These are phyloP conservation scores for Trichoderma gamsii DNA, from an alignment of 495 filamentous ascomycete genomes.

Conservation along the genomic window DNA sequence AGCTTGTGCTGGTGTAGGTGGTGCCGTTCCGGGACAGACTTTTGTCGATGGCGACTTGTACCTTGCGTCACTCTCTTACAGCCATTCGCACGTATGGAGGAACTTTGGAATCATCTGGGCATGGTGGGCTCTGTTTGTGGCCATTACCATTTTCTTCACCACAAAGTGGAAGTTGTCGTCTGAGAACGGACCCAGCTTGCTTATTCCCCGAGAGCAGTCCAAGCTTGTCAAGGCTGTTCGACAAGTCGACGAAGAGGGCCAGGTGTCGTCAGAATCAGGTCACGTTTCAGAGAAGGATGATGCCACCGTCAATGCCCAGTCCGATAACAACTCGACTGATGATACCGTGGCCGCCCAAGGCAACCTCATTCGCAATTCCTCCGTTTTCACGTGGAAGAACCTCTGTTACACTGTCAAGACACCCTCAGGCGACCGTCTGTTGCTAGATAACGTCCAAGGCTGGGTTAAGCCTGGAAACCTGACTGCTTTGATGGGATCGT, in stretches of 20 bases:
- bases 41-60: conserved; percentile 58
- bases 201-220: conserved; percentile 57
- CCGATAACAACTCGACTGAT: background rate
- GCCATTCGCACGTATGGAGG: conserved; percentile 63
- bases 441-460: conserved; percentile 63
- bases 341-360: conserved; percentile 41
- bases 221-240: conserved; percentile 50
- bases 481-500: conserved; percentile 77
- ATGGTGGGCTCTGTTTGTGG: conserved; percentile 55
- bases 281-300: conserved; percentile 9
- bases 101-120: conserved; percentile 63
- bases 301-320: background rate
- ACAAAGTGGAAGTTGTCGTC: conserved; percentile 32
- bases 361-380: conserved; percentile 54
- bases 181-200: conserved; percentile 52
- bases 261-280: background rate
- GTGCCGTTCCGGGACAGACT: conserved; percentile 43
- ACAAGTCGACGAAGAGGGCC: conserved; percentile 27
- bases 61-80: conserved; percentile 54
- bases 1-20: conserved; percentile 51
- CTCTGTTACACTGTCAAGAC: conserved; percentile 70
- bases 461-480: conserved; percentile 72
- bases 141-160: conserved; percentile 51
- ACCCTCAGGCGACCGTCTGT: conserved; percentile 59
- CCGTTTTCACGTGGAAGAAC: conserved; percentile 70